Conservation (phyloP, 129 eudicot genomes). For the Cynara cardunculus region DNA sequence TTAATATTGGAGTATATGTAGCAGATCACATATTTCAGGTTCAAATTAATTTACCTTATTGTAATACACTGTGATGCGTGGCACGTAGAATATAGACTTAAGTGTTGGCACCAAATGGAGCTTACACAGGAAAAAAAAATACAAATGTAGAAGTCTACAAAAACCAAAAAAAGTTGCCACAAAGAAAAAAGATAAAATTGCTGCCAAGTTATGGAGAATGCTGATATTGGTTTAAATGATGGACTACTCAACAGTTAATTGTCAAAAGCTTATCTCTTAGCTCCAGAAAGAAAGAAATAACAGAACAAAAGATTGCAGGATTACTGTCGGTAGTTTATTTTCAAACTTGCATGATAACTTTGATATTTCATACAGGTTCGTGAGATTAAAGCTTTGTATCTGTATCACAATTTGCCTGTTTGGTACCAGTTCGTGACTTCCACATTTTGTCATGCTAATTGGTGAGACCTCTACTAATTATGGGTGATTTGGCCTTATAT, state of each 20-base stretch:
- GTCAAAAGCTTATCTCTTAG: not conserved
- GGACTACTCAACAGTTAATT: not conserved
- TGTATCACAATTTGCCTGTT: conserved; percentile 73
- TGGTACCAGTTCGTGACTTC: conserved; percentile 98
- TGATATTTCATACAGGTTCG: conserved; percentile 15
- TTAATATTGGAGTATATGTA: conserved; percentile 72
- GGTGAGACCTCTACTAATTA: conserved; percentile 46
- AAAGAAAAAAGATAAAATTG: not conserved
- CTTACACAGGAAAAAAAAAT: not conserved
- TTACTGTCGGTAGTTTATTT: not conserved
- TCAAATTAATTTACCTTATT: not conserved
- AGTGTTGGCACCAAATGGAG: not conserved
- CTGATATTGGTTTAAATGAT: not conserved
- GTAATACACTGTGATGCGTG: not conserved
- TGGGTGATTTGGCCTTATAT: conserved; percentile 1
- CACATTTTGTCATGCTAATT: conserved; percentile 89
- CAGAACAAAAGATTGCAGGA: not conserved
- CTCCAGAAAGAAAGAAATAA: not conserved
- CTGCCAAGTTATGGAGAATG: not conserved
- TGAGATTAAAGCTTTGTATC: conserved; percentile 52
- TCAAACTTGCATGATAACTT: not conserved
- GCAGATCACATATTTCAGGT: conserved; percentile 98
- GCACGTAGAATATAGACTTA: not conserved
- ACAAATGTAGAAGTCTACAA: not conserved
- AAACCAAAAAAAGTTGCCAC: not conserved